A percentile compares a stretch with the other conserved stretches of the same genome.
These are phyloP conservation scores for Pythium sp. DNA, from an alignment of 352 stramenopile genomes.

Conservation along the genomic window DNA sequence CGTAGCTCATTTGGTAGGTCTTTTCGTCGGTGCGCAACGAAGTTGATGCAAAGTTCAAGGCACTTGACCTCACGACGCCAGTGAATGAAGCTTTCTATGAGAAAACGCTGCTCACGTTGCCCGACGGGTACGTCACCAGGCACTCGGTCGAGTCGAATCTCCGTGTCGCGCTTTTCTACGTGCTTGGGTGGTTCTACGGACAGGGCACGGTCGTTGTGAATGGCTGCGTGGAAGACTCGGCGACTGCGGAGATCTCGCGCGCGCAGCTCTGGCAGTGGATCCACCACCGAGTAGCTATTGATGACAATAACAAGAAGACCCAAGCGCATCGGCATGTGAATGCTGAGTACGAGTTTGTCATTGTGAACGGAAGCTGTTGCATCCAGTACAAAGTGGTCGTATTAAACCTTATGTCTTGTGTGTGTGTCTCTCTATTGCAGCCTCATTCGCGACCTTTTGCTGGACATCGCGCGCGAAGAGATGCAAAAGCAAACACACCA, in stretches of 20 bases:
- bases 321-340: conserved; percentile 23
- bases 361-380: neutral
- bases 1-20: neutral
- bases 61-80: neutral
- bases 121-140: conserved; percentile 65
- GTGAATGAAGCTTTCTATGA: conserved; percentile 38
- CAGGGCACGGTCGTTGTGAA: conserved; percentile 90
- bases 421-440: conserved; percentile 15
- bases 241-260: conserved; percentile 93
- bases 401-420: neutral
- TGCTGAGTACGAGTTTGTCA: conserved; percentile 26
- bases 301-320: conserved; percentile 6
- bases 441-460: conserved; percentile 49
- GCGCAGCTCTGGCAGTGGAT: conserved; percentile 91
- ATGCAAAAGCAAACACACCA: conserved; percentile 18
- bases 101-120: conserved; percentile 49
- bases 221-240: conserved; percentile 93
- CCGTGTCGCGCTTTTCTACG: conserved; percentile 88
- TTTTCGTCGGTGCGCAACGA: conserved; percentile 13
- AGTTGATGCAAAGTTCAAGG: conserved; percentile 1
- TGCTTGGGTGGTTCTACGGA: conserved; percentile 89
- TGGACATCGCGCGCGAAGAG: conserved; percentile 31
- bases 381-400: neutral
- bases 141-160: conserved; percentile 84
- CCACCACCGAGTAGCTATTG: conserved; percentile 48